Percentiles rank a stretch among this genome's conserved stretches.
These are phyloP conservation scores for Corylus americana DNA, from an alignment of 306 rosid genomes.

Conservation along the genomic window DNA sequence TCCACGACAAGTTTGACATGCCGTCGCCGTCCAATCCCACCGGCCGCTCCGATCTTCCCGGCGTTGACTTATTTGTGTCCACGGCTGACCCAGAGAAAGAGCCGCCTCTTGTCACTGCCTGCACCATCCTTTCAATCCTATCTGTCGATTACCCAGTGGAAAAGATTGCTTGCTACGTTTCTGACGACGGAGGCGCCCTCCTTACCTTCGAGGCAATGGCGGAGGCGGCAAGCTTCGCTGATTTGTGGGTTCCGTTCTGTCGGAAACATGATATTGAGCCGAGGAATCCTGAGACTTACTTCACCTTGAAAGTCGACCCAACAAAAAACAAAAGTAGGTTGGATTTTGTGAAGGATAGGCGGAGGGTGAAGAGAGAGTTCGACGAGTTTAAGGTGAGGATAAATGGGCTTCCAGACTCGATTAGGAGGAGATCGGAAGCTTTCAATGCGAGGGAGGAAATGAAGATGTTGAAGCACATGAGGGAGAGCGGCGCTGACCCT, in stretches of 20 bases:
- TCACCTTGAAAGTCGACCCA: constrained; percentile 46
- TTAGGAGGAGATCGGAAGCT: constrained; percentile 58
- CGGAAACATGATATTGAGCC: constrained; percentile 55
- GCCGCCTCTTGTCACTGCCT: constrained; percentile 50
- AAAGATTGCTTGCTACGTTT: constrained; percentile 47
- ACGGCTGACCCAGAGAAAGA: constrained; percentile 60
- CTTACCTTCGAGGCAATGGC: constrained; percentile 61
- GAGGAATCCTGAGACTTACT: constrained; percentile 49
- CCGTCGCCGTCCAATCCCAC: constrained; percentile 51
- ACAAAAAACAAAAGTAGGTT: constrained; percentile 48
- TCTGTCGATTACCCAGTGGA: constrained; percentile 57
- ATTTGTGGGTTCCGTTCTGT: constrained; percentile 61
- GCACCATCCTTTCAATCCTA: constrained; percentile 54
- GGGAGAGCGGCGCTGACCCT: constrained; percentile 46
- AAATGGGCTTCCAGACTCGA: constrained; percentile 53
- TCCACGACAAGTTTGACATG: constrained; percentile 46
- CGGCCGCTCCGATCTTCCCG: constrained; percentile 51
- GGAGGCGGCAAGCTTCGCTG: constrained; percentile 59
- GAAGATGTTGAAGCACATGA: constrained; percentile 53
- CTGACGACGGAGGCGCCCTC: constrained; percentile 60
- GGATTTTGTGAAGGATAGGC: constrained; percentile 57
- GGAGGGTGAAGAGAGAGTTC: constrained; percentile 54
- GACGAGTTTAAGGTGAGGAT: constrained; percentile 58
- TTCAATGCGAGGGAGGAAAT: constrained; percentile 59
- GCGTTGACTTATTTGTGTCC: constrained; percentile 46